Conservation (phyloP, 2,329 filamentous ascomycete species). For the Phyllosticta citribraziliensis region DNA sequence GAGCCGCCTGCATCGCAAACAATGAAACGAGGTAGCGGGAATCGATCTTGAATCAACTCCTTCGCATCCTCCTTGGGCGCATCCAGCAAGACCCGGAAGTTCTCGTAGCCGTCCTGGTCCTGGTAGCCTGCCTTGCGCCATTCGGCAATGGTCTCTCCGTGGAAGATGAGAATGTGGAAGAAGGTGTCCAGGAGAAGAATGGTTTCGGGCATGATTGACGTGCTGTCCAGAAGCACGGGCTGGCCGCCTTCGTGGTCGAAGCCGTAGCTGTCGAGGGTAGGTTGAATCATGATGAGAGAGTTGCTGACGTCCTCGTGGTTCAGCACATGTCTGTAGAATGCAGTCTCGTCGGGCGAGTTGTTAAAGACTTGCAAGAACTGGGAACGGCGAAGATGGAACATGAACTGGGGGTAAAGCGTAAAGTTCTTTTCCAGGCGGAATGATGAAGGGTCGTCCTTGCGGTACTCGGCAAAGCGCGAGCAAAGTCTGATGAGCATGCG, state of each 20-base stretch:
- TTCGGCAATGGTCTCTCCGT: conserved; percentile 93
- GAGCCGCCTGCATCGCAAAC: conserved; percentile 98
- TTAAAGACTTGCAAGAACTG: conserved; percentile 99
- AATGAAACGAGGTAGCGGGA: conserved; percentile 96
- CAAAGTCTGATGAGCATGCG: conserved; percentile 96
- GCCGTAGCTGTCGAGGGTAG: conserved; percentile 92
- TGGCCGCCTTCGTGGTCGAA: conserved; percentile 90
- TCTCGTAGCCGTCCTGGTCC: conserved; percentile 96
- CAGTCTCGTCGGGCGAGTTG: conserved; percentile 96
- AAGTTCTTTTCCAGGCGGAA: conserved; percentile 93
- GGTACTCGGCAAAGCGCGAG: conserved; percentile 93
- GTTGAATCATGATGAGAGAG: conserved; percentile 97
- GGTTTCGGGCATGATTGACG: conserved; percentile 89
- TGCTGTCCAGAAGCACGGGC: conserved; percentile 91
- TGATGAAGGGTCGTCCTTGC: conserved; percentile 94
- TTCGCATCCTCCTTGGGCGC: conserved; percentile 94
- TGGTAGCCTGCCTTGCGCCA: conserved; percentile 98
- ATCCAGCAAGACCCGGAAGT: conserved; percentile 79
- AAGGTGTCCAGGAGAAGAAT: conserved; percentile 94
- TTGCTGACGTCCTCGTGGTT: conserved; percentile 97
- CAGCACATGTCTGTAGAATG: conserved; percentile 95
- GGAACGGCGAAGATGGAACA: conserved; percentile 96
- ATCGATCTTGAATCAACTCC: conserved; percentile 92
- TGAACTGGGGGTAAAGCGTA: conserved; percentile 96
- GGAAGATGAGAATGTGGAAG: conserved; percentile 99